Evolutionary conservation across 108 stramenopile species (phyloP).

Genomic region (Conticribra guillardii): DNA sequence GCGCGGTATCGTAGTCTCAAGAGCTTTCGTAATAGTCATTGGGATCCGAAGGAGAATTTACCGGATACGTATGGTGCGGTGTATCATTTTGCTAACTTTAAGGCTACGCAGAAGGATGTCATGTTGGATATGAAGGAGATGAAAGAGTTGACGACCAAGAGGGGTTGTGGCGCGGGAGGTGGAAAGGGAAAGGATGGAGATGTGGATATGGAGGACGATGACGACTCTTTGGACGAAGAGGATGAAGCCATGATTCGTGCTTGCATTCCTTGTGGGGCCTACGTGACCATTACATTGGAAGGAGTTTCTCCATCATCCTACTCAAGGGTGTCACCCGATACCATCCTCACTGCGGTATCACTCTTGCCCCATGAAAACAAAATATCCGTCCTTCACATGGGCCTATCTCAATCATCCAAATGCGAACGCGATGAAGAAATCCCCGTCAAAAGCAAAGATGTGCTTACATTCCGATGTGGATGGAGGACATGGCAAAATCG

Average conservation of each 20-base stretch:
- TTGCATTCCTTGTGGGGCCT: slow-evolving; percentile 86
- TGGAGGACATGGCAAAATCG: slow-evolving; percentile 92
- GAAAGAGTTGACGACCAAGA: slow-evolving; percentile 58
- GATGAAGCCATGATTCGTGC: slow-evolving; percentile 72
- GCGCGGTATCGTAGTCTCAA: slow-evolving; percentile 95
- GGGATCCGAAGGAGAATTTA: slow-evolving; percentile 98
- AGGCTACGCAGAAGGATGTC: slow-evolving; percentile 81
- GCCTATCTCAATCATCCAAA: slow-evolving; percentile 75
- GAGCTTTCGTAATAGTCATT: slow-evolving; percentile 92
- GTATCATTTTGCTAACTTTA: slow-evolving; percentile 91
- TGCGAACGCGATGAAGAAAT: slow-evolving; percentile 43
- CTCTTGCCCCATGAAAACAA: slow-evolving; percentile 97
- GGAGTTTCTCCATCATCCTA: slow-evolving; percentile 62
- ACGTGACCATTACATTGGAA: slow-evolving; percentile 85
- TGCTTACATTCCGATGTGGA: slow-evolving; percentile 91
- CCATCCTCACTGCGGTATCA: slow-evolving; percentile 76
- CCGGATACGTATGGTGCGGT: slow-evolving; percentile 94
- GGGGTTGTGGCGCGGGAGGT: slow-evolving; percentile 31
- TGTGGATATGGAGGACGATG: slow-evolving; percentile 39
- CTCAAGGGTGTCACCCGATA: slow-evolving; percentile 43
- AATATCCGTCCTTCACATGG: slow-evolving; percentile 94
- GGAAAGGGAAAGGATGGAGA: slow-evolving; percentile 7
- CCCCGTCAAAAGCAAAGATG: slow-evolving; percentile 93
- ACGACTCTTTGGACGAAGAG: slow-evolving; percentile 65
- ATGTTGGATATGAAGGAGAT: slow-evolving; percentile 77